phyloP scores from a whole-genome alignment of 1,284 basidiomycete genomes.

The Prillingera fragicola region DNA sequence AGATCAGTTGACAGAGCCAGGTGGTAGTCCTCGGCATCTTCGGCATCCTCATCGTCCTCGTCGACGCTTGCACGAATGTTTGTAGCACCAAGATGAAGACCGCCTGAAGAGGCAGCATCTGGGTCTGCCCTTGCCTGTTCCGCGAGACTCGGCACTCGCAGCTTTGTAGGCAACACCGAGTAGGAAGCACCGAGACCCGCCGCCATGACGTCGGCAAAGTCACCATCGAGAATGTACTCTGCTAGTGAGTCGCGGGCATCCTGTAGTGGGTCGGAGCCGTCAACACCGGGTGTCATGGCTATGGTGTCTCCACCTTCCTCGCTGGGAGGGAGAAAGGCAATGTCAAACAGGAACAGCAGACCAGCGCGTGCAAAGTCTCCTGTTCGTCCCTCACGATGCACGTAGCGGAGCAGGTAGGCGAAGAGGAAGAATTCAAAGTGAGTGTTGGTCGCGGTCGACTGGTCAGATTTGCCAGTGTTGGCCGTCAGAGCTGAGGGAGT shows the following conservation, averaged over 20 bases:
- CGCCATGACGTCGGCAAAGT: constrained; percentile 92
- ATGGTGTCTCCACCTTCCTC: constrained; percentile 35
- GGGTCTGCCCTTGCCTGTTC: constrained; percentile 54
- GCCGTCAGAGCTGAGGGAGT: constrained; percentile 48
- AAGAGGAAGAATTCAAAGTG: constrained; percentile 90
- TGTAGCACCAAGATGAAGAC: constrained; percentile 25
- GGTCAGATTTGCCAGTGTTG: neutral
- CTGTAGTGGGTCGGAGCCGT: constrained; percentile 59
- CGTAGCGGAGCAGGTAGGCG: constrained; percentile 90
- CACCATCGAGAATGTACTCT: constrained; percentile 89
- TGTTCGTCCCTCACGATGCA: constrained; percentile 87
- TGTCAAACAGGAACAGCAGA: constrained; percentile 84
- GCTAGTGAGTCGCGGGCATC: constrained; percentile 79
- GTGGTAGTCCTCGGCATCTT: constrained; percentile 54
- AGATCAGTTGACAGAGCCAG: constrained; percentile 57
- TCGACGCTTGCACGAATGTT: constrained; percentile 13
- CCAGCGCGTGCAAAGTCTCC: constrained; percentile 92
- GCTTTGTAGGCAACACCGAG: constrained; percentile 75
- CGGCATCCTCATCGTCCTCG: constrained; percentile 35
- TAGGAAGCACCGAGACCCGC: constrained; percentile 92
- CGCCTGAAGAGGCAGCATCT: constrained; percentile 58
- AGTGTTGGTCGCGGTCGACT: constrained; percentile 1
- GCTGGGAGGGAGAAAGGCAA: constrained; percentile 63
- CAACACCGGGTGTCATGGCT: constrained; percentile 17
- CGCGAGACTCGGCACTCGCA: constrained; percentile 51